Percentiles rank a stretch among this genome's conserved stretches.
Conservation (phyloP, 1,284 basidiomycete species). For the Ustilago hordei region DNA sequence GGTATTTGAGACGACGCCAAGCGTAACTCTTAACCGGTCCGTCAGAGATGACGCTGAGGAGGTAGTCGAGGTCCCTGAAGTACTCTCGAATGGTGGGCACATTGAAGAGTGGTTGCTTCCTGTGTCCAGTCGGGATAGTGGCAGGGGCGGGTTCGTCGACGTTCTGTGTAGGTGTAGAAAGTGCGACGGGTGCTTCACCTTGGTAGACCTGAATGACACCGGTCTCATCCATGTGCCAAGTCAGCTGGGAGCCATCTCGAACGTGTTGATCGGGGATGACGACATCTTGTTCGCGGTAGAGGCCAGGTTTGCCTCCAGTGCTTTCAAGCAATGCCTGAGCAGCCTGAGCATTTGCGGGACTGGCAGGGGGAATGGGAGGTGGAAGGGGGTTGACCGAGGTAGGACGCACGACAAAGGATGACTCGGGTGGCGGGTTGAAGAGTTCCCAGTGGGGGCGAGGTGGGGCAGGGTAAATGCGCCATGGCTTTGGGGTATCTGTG, state of each 20-base stretch:
- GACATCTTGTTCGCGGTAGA: conserved; percentile 56
- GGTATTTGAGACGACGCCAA: conserved; percentile 89
- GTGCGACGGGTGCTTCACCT: conserved; percentile 35
- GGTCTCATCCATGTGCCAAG: conserved; percentile 60
- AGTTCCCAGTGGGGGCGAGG: conserved; percentile 69
- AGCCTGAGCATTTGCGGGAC: conserved; percentile 64
- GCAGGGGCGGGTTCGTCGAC: conserved; percentile 39
- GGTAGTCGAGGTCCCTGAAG: conserved; percentile 93
- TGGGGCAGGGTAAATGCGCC: conserved; percentile 67
- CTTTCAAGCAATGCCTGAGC: conserved; percentile 66
- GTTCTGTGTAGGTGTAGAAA: conserved; percentile 28
- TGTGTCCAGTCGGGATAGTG: conserved; percentile 12
- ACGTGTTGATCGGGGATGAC: conserved; percentile 53
- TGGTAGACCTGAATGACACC: conserved; percentile 67
- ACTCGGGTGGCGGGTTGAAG: conserved; percentile 65
- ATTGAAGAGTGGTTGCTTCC: conserved; percentile 75
- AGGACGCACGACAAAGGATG: conserved; percentile 63
- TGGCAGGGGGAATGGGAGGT: conserved; percentile 64
- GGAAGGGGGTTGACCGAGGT: conserved; percentile 61
- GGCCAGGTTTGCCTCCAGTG: conserved; percentile 66
- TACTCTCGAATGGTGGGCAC: conserved; percentile 92
- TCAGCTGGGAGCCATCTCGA: conserved; percentile 36
- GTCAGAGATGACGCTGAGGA: conserved; percentile 77
- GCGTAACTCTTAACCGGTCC: conserved; percentile 97
- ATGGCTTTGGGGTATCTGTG: conserved; percentile 60